Evolutionary conservation across 1,284 basidiomycete genomes (phyloP).

Genomic region (Schizopora paradoxa): DNA sequence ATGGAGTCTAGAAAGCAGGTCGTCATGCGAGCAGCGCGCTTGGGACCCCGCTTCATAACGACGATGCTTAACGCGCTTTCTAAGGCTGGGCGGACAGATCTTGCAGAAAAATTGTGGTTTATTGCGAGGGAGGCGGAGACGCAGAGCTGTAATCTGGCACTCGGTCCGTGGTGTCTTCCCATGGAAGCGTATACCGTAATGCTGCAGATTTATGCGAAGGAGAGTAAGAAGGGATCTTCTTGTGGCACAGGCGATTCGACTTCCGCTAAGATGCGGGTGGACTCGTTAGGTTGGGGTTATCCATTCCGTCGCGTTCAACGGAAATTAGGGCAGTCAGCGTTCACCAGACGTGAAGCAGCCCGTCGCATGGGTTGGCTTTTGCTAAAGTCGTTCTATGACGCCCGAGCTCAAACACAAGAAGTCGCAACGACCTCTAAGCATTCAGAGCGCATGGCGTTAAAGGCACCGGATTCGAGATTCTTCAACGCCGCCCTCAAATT

Average conservation of each 20-base stretch:
- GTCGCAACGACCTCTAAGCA: no score
- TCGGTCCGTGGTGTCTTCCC: slow-evolving; percentile 57
- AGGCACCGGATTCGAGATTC: slow-evolving; percentile 52
- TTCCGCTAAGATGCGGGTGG: no score
- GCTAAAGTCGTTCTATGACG: no score
- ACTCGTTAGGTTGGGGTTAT: no score
- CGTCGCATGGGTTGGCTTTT: no score
- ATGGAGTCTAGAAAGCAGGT: slow-evolving; percentile 18
- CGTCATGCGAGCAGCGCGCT: slow-evolving; percentile 30
- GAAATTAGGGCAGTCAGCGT: no score
- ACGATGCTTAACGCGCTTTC: slow-evolving; percentile 53
- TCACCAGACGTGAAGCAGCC: no score
- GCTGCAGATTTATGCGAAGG: slow-evolving; percentile 54
- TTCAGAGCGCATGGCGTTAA: slow-evolving; percentile 3
- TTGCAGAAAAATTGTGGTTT: slow-evolving; percentile 61
- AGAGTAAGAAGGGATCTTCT: slow-evolving; percentile 37
- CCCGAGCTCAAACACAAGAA: no score
- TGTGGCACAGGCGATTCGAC: not conserved
- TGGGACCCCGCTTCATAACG: slow-evolving; percentile 57
- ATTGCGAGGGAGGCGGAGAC: slow-evolving; percentile 51
- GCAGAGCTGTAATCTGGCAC: slow-evolving; percentile 40
- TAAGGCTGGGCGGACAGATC: slow-evolving; percentile 49
- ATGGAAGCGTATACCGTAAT: slow-evolving; percentile 67
- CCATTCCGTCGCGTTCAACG: no score
- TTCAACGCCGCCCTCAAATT: slow-evolving; percentile 58